Evolutionary conservation across 2,329 filamentous ascomycete species (phyloP).

Genomic region (Xylaria sp.): DNA sequence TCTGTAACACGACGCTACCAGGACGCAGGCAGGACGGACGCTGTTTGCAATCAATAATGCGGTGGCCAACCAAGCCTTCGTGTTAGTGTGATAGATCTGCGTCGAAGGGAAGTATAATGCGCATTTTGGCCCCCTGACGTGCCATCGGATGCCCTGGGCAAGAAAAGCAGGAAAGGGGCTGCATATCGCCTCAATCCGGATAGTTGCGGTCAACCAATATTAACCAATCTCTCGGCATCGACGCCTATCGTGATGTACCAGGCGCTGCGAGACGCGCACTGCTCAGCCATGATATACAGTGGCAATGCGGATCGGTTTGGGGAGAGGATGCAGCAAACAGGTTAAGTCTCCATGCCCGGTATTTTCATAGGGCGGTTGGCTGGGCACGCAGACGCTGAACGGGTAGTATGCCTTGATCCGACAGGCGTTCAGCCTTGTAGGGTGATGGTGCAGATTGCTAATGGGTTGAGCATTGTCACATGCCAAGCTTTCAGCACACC

Average conservation of each 20-base stretch:
- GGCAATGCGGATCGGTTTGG: slow-evolving; percentile 21
- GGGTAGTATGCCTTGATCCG: slow-evolving; percentile 18
- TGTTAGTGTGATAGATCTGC: slow-evolving; percentile 12
- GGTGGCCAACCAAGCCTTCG: slow-evolving; percentile 24
- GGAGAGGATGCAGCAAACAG: slow-evolving; percentile 4
- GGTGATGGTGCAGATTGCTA: slow-evolving; percentile 24
- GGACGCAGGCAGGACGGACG: slow-evolving; percentile 1
- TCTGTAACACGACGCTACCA: slow-evolving; percentile 1
- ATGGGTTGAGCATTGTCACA: slow-evolving; percentile 22
- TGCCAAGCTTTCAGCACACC: slow-evolving; percentile 29
- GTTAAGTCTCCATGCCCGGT: neutral
- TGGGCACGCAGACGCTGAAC: slow-evolving; percentile 19
- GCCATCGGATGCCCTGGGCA: slow-evolving; percentile 6
- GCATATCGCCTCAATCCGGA: slow-evolving; percentile 20
- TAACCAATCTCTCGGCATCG: slow-evolving; percentile 17
- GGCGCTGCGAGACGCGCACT: slow-evolving; percentile 11
- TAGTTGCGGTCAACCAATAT: slow-evolving; percentile 16
- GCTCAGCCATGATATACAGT: slow-evolving; percentile 23
- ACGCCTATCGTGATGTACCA: slow-evolving; percentile 9
- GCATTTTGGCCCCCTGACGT: neutral
- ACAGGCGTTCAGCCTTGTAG: slow-evolving; percentile 38
- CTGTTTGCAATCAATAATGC: slow-evolving; percentile 10
- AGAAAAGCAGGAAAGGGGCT: slow-evolving; percentile 27
- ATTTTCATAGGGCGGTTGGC: neutral
- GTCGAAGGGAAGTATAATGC: slow-evolving; percentile 22